These are phyloP conservation scores for Fusarium paranaense DNA, from an alignment of 2,329 filamentous ascomycete genomes.

Conservation along the genomic window DNA sequence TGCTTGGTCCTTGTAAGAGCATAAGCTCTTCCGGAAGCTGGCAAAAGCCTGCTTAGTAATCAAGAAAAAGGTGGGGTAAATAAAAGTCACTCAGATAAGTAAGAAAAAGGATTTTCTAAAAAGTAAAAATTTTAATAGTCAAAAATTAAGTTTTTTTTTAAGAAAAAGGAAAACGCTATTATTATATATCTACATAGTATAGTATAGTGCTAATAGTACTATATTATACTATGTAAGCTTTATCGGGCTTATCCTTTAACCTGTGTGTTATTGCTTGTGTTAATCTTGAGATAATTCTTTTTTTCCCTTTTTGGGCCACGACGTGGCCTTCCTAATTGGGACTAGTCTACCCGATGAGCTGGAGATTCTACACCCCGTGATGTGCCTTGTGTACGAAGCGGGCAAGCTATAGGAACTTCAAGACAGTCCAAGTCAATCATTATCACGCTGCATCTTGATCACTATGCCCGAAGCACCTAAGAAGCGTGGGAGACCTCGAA, in stretches of 20 bases:
- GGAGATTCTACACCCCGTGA: too few relatives aligned
- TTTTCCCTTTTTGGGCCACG: too few relatives aligned
- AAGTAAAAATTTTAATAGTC: background rate
- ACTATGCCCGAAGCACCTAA: conserved; percentile 4
- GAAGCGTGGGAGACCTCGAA: conserved; percentile 6
- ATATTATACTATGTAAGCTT: too few relatives aligned
- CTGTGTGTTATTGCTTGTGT: too few relatives aligned
- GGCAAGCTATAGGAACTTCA: background rate
- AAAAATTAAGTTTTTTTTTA: background rate
- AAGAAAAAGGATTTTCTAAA: background rate
- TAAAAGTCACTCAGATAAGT: too few relatives aligned
- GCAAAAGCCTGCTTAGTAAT: too few relatives aligned
- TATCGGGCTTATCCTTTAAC: too few relatives aligned
- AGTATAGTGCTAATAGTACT: background rate
- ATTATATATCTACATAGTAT: background rate
- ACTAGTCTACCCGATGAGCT: too few relatives aligned
- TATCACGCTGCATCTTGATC: background rate
- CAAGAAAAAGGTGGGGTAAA: too few relatives aligned
- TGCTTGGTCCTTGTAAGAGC: background rate
- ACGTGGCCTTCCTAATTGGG: too few relatives aligned
- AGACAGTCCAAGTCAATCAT: background rate
- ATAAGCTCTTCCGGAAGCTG: background rate
- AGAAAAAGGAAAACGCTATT: background rate
- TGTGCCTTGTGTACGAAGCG: background rate
- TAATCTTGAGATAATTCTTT: too few relatives aligned